Evolutionary conservation across 73 alveolate genomes (phyloP).

Genomic region (Effrenium voratum): DNA sequence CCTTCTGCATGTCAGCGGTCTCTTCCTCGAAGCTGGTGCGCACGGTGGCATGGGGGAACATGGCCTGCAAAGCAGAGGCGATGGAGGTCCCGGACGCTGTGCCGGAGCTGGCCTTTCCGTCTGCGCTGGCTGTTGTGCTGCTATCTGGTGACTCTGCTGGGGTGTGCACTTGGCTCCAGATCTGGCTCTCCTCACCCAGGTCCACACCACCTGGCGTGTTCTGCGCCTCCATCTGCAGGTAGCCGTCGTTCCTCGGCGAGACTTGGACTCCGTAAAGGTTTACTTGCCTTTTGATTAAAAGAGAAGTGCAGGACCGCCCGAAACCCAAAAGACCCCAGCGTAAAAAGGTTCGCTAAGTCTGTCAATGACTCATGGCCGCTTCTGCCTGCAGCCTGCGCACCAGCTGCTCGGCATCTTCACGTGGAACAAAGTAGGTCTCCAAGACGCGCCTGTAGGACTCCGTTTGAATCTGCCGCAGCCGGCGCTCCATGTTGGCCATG

Average conservation of each 20-base stretch:
- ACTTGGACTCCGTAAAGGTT: no score
- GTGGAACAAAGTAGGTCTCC: conserved; percentile 15
- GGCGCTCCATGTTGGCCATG: neutral
- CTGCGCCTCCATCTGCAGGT: neutral
- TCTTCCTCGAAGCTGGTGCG: neutral
- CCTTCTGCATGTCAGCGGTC: neutral
- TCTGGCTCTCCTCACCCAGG: neutral
- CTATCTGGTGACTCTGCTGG: neutral
- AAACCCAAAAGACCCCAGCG: no score
- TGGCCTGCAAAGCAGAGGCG: neutral
- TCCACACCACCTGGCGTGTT: conserved; percentile 12
- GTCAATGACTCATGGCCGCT: neutral
- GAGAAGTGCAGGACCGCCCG: no score
- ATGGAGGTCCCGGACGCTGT: neutral
- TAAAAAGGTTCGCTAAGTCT: no score
- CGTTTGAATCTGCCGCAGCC: conserved; percentile 26
- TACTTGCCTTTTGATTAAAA: no score
- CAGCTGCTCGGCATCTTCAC: conserved; percentile 11
- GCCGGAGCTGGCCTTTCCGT: neutral
- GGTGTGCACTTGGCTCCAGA: neutral
- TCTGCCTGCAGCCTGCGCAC: conserved; percentile 36
- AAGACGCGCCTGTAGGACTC: neutral
- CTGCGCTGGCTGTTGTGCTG: conserved; percentile 5
- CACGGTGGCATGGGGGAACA: neutral
- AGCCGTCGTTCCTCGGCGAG: neutral